Base-by-base conservation (phyloP, 495 filamentous ascomycete species). In the Tuber magnatum region DNA sequence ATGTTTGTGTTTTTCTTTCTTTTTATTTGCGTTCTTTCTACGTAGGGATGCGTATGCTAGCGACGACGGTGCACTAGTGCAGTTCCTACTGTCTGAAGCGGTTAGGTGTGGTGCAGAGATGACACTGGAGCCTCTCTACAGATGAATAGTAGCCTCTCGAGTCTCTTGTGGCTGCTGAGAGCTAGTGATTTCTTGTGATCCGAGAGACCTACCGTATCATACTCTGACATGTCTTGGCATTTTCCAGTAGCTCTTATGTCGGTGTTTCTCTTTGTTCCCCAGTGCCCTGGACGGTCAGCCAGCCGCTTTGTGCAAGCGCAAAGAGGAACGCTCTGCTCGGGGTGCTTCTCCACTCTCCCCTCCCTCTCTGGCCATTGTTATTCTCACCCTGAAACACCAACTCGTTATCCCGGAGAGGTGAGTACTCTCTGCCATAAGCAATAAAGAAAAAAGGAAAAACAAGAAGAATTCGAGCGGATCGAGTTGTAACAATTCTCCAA, bases 11-110 rank as follows among this genome's bases (percentile, higher is more conserved):
- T 56, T 10, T 56, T 22, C 3, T n/a, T 9, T n/a, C 24, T 20
- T 22, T n/a, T n/a, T 24, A n/a, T n/a, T n/a, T n/a, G n/a, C n/a
- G n/a, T n/a, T n/a, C n/a, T n/a, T n/a, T n/a, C n/a, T n/a, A n/a
- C n/a, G n/a, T 22, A 12, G 5, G 22, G 7, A n/a, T 56, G 48
- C 22, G 7, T 56, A n/a, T 56, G 48, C 48, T 56, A 56, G 2
- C 9, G 48, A 9, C 24, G 46, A 24, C 24, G 46, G n/a, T n/a
- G n/a, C n/a, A n/a, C n/a, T n/a, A n/a, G n/a, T n/a, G n/a, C n/a
- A n/a, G n/a, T n/a, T n/a, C n/a, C n/a, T 5, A 65, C 76, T 1
- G 71, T 78, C 28, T 73, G 71, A 71, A 61, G 46, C 22, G 68
- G 76, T 28, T 78, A 71, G 71, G 43, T 16, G 24, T 12, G 22